A percentile compares a stretch with the other conserved stretches of the same genome.
These are phyloP conservation scores for Mycothermus thermophilus DNA, from an alignment of 495 filamentous ascomycete genomes.

Conservation along the genomic window DNA sequence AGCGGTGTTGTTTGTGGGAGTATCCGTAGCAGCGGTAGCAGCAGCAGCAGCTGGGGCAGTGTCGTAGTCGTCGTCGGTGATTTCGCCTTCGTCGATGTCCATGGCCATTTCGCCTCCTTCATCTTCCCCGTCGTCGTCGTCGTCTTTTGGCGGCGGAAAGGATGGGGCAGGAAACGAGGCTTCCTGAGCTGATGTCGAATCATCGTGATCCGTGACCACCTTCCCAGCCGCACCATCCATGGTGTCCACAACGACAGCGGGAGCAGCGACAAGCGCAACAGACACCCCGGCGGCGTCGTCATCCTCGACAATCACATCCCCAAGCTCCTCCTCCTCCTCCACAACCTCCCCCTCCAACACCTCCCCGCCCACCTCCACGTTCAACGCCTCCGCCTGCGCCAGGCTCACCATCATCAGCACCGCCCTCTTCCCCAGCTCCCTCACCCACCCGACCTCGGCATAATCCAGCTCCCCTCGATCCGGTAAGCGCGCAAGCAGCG, in stretches of 20 bases:
- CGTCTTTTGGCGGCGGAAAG: conserved; percentile 2
- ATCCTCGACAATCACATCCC: no score
- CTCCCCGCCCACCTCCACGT: conserved; percentile 21
- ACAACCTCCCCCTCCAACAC: conserved; percentile 11
- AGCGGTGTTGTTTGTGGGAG: no score
- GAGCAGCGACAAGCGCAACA: not conserved
- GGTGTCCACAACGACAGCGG: conserved; percentile 10
- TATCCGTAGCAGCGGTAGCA: no score
- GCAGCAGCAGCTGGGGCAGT: no score
- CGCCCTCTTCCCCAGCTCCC: conserved; percentile 47
- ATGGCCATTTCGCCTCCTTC: conserved; percentile 29
- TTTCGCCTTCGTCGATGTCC: conserved; percentile 34
- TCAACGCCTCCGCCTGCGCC: conserved; percentile 30
- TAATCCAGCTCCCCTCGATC: conserved; percentile 44
- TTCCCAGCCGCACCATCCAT: conserved; percentile 2
- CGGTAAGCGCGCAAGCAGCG: conserved; percentile 42
- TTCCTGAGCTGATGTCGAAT: no score
- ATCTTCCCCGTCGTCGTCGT: conserved; percentile 9
- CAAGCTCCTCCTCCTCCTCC: no score
- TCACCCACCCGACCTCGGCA: conserved; percentile 41
- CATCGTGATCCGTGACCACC: not conserved
- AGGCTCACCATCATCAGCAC: conserved; percentile 39
- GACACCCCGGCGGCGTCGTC: conserved; percentile 21
- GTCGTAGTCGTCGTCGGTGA: conserved; percentile 21
- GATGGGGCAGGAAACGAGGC: no score